phyloP scores from a whole-genome alignment of 306 rosid species.

The Vigna angularis region DNA sequence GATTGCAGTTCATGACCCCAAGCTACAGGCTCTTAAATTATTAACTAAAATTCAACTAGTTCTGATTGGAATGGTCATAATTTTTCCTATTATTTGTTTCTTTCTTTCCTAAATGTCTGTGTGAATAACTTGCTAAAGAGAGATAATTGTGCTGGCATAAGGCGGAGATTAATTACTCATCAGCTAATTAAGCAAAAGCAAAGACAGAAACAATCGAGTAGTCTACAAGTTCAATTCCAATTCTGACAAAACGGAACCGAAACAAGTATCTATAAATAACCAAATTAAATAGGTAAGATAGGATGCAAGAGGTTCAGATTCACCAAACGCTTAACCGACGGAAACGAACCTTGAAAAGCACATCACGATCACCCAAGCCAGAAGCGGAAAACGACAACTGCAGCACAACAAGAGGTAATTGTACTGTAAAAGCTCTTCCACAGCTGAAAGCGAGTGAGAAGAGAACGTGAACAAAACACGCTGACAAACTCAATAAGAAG shows the following conservation, averaged over 20 bases:
- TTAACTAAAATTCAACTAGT: constrained; percentile 16
- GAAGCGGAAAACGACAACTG: constrained; percentile 90
- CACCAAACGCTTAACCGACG: constrained; percentile 39
- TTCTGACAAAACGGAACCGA: constrained; percentile 19
- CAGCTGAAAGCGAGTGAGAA: neutral
- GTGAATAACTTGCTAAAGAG: neutral
- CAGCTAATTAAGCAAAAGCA: neutral
- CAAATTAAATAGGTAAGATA: neutral
- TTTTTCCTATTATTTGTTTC: neutral
- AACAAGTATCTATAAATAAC: neutral
- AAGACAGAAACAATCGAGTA: neutral
- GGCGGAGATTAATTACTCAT: constrained; percentile 8
- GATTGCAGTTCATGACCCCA: constrained; percentile 29
- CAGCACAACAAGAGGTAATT: constrained; percentile 31
- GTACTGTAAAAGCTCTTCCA: neutral
- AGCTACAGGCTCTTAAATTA: neutral
- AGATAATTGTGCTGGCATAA: constrained; percentile 8
- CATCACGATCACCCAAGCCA: constrained; percentile 82
- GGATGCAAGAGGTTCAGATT: constrained; percentile 34
- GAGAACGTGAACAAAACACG: constrained; percentile 10
- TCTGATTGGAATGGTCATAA: neutral
- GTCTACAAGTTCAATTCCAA: neutral
- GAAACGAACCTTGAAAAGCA: constrained; percentile 84
- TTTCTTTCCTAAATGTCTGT: neutral
- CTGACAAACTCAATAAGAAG: neutral